Base-by-base conservation (phyloP, 805 yeast genomes). In the Saccharomycopsis selenospora region DNA sequence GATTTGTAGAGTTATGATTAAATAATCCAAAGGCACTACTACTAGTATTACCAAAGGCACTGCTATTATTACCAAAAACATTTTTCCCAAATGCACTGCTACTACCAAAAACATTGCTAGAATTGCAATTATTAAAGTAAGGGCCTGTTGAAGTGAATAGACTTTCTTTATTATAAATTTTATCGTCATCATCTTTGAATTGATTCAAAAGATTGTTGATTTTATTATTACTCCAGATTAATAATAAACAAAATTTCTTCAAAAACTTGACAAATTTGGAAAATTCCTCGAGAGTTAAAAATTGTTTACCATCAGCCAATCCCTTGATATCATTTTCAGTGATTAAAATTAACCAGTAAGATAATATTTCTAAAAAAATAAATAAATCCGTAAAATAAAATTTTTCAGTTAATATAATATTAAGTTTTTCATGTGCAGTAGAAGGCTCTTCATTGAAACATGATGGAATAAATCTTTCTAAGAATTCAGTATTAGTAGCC, bases 321-420 rank as follows among this genome's bases (percentile, higher is more conserved):
- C 17, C 24, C 13, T 36, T 17, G 42, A n/a, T 30, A 25, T 43
- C 46, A 3, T 20, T 27, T 8, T 43, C 33, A 3, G 78, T 82
- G 2, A 85, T 74, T 6, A 85, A 77, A 23, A 77, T 72, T 38
- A 85, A 62, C 76, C 85, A 76, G 56, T 80, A 82, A 1, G 88
- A 78, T 51, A 79, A 73, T 7, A 83, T 58, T 54, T 84, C 87
- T 49, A 82, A 69, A 51, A 80, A 75, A 0, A 81, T 59, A 40
- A 66, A 69, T 2, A 83, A 59, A 27, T 66, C 65, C 27, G 58
- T 52, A 51, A 60, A 59, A n/a, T 60, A 38, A 42, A 63, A 57
- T 26, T 54, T 45, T 2, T 45, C 41, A 24, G 46, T 47, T 11
- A 45, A 27, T 4, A 28, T 10, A n/a, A 54, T 49, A 4, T 14